A percentile compares a stretch with the other conserved stretches of the same genome.
Evolutionary conservation across 169 alveolate genomes (phyloP).

Genomic region (Cryptosporidium parvum): DNA sequence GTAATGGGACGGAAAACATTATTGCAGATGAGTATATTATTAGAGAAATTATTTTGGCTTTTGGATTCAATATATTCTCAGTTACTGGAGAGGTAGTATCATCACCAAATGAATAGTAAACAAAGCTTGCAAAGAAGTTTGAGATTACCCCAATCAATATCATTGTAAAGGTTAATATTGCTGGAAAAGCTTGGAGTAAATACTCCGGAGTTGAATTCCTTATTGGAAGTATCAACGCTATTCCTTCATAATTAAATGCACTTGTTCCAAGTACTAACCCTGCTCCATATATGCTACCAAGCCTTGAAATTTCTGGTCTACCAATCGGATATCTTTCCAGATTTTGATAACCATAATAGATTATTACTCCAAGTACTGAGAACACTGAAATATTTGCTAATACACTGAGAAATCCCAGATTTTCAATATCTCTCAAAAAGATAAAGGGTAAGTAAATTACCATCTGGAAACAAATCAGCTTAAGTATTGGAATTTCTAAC

Average conservation of each 20-base stretch:
- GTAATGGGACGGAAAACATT: slow-evolving; percentile 65
- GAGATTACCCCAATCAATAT: slow-evolving; percentile 59
- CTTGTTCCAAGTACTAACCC: slow-evolving; percentile 73
- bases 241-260: slow-evolving; percentile 68
- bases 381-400: slow-evolving; percentile 59
- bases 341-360: slow-evolving; percentile 36
- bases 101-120: slow-evolving; percentile 71
- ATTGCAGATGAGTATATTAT: slow-evolving; percentile 53
- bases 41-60: slow-evolving; percentile 26
- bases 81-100: slow-evolving; percentile 73
- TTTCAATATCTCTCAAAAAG: slow-evolving; percentile 55
- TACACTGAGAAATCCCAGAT: slow-evolving; percentile 53
- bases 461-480: slow-evolving; percentile 61
- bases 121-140: slow-evolving; percentile 52
- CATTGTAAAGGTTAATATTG: slow-evolving; percentile 41
- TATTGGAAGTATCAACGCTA: slow-evolving; percentile 63
- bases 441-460: slow-evolving; percentile 52
- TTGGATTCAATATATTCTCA: slow-evolving; percentile 56
- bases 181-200: slow-evolving; percentile 1
- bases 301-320: slow-evolving; percentile 11
- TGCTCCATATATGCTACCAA: slow-evolving; percentile 68
- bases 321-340: slow-evolving; percentile 26
- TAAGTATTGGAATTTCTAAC: slow-evolving; percentile 43
- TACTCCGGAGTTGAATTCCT: slow-evolving; percentile 49
- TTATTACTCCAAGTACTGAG: slow-evolving; percentile 47